These are phyloP conservation scores for Pythium sp. DNA, from an alignment of 352 stramenopile genomes.

Conservation along the genomic window DNA sequence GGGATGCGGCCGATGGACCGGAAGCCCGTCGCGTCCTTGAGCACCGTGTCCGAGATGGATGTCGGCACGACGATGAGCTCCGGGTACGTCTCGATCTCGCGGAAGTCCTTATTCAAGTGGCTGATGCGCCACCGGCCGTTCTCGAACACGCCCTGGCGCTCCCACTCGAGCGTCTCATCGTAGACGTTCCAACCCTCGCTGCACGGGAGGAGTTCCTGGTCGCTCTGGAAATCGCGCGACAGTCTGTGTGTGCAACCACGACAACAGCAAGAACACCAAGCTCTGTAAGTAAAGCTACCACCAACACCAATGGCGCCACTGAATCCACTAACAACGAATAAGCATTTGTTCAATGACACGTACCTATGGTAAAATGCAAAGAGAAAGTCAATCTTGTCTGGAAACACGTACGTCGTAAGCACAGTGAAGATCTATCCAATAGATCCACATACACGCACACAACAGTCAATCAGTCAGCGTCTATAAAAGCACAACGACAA, in stretches of 20 bases:
- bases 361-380: conserved; percentile 83
- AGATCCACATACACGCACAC: neutral
- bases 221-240: conserved; percentile 38
- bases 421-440: conserved; percentile 61
- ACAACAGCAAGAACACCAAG: too few species aligned
- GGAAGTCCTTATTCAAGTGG: conserved; percentile 67
- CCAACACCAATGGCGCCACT: neutral
- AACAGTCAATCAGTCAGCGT: neutral
- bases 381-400: conserved; percentile 79
- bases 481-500: neutral
- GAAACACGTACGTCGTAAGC: conserved; percentile 81
- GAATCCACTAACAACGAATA: neutral
- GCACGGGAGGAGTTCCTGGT: conserved; percentile 52
- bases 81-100: conserved; percentile 92
- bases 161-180: conserved; percentile 58
- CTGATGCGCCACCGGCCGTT: conserved; percentile 65
- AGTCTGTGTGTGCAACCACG: conserved; percentile 26
- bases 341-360: conserved; percentile 1
- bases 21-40: conserved; percentile 73
- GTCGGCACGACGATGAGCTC: conserved; percentile 91
- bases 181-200: conserved; percentile 72
- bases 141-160: conserved; percentile 69
- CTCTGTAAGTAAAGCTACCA: too few species aligned
- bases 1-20: conserved; percentile 74
- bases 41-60: conserved; percentile 84